Conservation (phyloP, 2,329 filamentous ascomycete genomes). For the Penicillium sp. region DNA sequence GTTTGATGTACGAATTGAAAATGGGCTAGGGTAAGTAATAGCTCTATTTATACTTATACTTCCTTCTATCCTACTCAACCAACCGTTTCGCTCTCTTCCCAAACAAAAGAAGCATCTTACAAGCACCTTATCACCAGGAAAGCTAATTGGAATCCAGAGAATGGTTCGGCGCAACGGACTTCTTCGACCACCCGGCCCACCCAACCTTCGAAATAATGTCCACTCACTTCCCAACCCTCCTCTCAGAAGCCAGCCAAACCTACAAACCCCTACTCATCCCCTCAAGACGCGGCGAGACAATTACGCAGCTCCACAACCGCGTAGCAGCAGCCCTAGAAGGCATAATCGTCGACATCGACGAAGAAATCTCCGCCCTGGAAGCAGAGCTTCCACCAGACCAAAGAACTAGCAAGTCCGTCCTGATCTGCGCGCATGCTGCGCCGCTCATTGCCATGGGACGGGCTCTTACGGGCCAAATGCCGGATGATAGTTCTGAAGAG, state of each 20-base stretch:
- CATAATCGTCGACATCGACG: slow-evolving; percentile 71
- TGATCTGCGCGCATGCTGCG: slow-evolving; percentile 88
- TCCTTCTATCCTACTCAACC: neutral
- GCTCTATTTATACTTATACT: neutral
- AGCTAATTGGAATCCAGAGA: slow-evolving; percentile 54
- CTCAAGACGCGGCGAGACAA: slow-evolving; percentile 71
- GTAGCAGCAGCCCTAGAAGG: slow-evolving; percentile 66
- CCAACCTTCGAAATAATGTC: slow-evolving; percentile 63
- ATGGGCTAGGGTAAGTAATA: slow-evolving; percentile 50
- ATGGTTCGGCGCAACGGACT: slow-evolving; percentile 80
- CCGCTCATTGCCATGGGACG: slow-evolving; percentile 83
- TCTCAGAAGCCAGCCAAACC: slow-evolving; percentile 34
- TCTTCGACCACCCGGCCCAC: slow-evolving; percentile 80
- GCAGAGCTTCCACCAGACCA: slow-evolving; percentile 52
- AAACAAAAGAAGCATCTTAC: neutral
- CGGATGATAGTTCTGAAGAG: slow-evolving; percentile 66
- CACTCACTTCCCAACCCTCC: slow-evolving; percentile 57
- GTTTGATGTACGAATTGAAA: slow-evolving; percentile 49
- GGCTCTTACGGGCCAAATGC: slow-evolving; percentile 74
- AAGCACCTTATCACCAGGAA: neutral
- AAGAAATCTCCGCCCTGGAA: slow-evolving; percentile 43
- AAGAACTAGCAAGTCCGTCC: slow-evolving; percentile 57
- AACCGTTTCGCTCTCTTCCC: neutral
- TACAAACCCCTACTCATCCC: slow-evolving; percentile 67
- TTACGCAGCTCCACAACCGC: slow-evolving; percentile 75